These are phyloP conservation scores for Kockiozyma suomiensis DNA, from an alignment of 805 yeast genomes.

Conservation along the genomic window DNA sequence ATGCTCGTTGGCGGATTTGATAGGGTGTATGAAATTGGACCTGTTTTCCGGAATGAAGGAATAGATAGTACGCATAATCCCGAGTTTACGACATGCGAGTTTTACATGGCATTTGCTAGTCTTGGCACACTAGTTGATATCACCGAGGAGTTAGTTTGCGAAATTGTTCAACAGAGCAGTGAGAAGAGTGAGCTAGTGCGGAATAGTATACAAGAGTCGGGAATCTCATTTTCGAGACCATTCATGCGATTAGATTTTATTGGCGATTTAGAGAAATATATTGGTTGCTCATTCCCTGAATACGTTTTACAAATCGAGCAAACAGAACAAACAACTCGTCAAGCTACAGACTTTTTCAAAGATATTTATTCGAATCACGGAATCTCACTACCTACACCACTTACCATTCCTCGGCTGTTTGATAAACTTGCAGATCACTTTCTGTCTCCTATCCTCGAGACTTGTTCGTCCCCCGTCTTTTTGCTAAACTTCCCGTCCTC, in stretches of 20 bases:
- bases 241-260: slow-evolving; percentile 64
- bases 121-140: slow-evolving; percentile 88
- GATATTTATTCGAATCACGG: slow-evolving; percentile 48
- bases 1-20: slow-evolving; percentile 84
- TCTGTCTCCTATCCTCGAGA: slow-evolving; percentile 63
- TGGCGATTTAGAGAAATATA: slow-evolving; percentile 57
- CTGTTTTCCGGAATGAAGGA: slow-evolving; percentile 89
- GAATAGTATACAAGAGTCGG: not conserved
- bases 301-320: slow-evolving; percentile 41
- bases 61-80: slow-evolving; percentile 99
- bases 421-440: slow-evolving; percentile 63
- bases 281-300: slow-evolving; percentile 56
- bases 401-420: slow-evolving; percentile 58
- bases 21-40: slow-evolving; percentile 82
- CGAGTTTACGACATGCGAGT: slow-evolving; percentile 98
- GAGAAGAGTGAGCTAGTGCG: slow-evolving; percentile 6
- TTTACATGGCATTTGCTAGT: slow-evolving; percentile 96
- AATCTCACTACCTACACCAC: slow-evolving; percentile 39
- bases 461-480: slow-evolving; percentile 58
- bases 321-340: not conserved
- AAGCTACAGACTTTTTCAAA: slow-evolving; percentile 43
- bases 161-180: slow-evolving; percentile 41
- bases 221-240: slow-evolving; percentile 16
- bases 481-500: slow-evolving; percentile 80
- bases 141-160: slow-evolving; percentile 62